These are phyloP conservation scores for Paramarasmius palmivorus DNA, from an alignment of 1,284 basidiomycete species.

Conservation along the genomic window DNA sequence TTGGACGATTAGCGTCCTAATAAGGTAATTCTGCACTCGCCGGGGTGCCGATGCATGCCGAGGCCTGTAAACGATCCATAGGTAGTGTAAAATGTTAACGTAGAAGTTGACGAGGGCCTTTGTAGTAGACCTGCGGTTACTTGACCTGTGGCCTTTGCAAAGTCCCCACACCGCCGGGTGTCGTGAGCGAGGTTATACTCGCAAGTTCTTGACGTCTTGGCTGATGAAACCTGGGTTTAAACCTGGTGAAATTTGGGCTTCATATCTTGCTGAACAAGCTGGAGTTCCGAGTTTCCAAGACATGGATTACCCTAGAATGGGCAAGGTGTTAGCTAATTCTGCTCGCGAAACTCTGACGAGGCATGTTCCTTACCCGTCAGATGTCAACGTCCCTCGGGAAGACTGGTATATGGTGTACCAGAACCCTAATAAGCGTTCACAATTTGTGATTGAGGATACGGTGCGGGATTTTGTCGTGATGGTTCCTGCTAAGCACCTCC, in stretches of 20 bases:
- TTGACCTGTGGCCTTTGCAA: background rate
- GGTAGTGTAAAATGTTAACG: no score
- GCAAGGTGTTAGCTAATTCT: background rate
- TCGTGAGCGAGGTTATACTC: background rate
- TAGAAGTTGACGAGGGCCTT: background rate
- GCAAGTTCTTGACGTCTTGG: background rate
- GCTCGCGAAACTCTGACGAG: background rate
- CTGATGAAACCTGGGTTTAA: background rate
- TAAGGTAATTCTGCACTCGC: no score
- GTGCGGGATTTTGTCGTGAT: background rate
- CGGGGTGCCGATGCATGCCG: no score
- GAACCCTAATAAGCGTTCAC: background rate
- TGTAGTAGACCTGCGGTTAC: background rate
- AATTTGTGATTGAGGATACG: background rate
- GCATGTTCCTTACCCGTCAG: background rate
- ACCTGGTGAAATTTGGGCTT: slow-evolving; percentile 1
- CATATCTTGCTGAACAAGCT: background rate
- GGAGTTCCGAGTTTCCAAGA: background rate
- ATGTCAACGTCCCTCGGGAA: background rate
- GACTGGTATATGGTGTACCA: no score
- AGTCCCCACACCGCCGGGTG: no score
- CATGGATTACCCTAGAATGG: slow-evolving; percentile 6
- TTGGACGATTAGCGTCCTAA: no score
- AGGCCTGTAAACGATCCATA: no score
- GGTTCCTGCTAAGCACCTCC: background rate